Percentiles rank a stretch among this genome's conserved stretches.
Evolutionary conservation across 805 yeast genomes (phyloP).

Genomic region (Metschnikowia hibisci): DNA sequence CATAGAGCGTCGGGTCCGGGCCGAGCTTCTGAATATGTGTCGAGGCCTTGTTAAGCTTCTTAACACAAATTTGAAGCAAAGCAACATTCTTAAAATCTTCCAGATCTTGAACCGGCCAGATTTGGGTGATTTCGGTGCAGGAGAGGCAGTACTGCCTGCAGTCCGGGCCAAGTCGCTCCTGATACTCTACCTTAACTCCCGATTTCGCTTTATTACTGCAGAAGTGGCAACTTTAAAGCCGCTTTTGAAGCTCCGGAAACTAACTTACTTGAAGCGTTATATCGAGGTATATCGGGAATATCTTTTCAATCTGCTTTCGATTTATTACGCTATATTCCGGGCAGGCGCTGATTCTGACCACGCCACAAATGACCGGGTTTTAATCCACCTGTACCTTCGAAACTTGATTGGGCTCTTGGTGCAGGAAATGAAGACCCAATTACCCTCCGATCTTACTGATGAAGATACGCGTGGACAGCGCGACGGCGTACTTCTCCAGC

Average conservation of each 20-base stretch:
- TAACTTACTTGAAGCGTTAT: conserved; percentile 68
- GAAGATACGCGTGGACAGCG: conserved; percentile 38
- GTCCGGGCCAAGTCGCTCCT: conserved; percentile 30
- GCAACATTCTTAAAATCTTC: conserved; percentile 73
- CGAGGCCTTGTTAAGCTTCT: conserved; percentile 64
- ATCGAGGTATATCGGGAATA: conserved; percentile 84
- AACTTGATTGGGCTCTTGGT: conserved; percentile 26
- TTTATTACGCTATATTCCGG: conserved; percentile 59
- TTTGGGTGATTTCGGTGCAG: conserved; percentile 25
- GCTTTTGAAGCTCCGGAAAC: conserved; percentile 47
- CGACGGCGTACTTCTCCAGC: conserved; percentile 73
- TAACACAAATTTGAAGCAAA: conserved; percentile 72
- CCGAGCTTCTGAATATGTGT: conserved; percentile 62
- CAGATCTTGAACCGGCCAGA: conserved; percentile 70
- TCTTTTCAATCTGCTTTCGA: conserved; percentile 67
- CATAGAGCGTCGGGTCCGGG: conserved; percentile 49
- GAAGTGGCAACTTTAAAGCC: conserved; percentile 60
- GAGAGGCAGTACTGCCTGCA: neutral
- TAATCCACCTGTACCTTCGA: conserved; percentile 28
- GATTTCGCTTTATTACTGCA: conserved; percentile 61
- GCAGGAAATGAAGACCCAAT: conserved; percentile 21
- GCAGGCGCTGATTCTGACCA: conserved; percentile 18
- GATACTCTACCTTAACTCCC: conserved; percentile 59
- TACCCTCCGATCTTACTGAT: conserved; percentile 10
- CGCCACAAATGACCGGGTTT: conserved; percentile 17